Evolutionary conservation across 1,139 yeast genomes (phyloP).

Genomic region (Pichia inconspicua): DNA sequence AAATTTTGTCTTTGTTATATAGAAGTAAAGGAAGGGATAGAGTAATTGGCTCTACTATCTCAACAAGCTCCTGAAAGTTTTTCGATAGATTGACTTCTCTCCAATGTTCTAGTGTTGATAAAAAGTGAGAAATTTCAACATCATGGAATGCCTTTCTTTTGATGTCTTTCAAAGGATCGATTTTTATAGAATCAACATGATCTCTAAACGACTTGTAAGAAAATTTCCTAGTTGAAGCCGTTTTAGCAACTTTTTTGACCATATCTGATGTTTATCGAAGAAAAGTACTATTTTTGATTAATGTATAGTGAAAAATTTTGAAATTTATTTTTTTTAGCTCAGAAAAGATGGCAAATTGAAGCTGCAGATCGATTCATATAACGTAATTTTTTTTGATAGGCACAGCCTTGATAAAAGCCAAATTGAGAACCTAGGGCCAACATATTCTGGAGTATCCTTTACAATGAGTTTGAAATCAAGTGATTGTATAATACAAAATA

Average conservation of each 20-base stretch:
- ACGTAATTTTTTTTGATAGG: not conserved
- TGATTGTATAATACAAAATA: too few relatives aligned
- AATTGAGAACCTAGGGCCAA: too few relatives aligned
- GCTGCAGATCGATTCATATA: too few relatives aligned
- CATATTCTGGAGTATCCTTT: too few relatives aligned
- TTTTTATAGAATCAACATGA: conserved; percentile 72
- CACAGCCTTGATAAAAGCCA: not conserved
- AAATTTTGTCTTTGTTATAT: conserved; percentile 60
- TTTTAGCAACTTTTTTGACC: conserved; percentile 32
- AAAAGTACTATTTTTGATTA: too few relatives aligned
- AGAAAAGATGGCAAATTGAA: too few relatives aligned
- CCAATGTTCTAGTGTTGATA: conserved; percentile 81
- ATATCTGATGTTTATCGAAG: conserved; percentile 10
- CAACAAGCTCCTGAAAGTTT: conserved; percentile 57
- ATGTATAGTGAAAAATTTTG: not conserved
- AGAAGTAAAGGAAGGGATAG: conserved; percentile 77
- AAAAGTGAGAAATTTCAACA: conserved; percentile 70
- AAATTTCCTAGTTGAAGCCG: conserved; percentile 55
- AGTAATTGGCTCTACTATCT: conserved; percentile 44
- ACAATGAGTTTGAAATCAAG: too few relatives aligned
- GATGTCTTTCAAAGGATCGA: conserved; percentile 70
- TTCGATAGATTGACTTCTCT: conserved; percentile 75
- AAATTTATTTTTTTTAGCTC: too few relatives aligned
- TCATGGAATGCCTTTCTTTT: conserved; percentile 49
- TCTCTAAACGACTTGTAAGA: conserved; percentile 73